phyloP scores from a whole-genome alignment of 495 filamentous ascomycete species.

The Aspergillus saccharolyticus region DNA sequence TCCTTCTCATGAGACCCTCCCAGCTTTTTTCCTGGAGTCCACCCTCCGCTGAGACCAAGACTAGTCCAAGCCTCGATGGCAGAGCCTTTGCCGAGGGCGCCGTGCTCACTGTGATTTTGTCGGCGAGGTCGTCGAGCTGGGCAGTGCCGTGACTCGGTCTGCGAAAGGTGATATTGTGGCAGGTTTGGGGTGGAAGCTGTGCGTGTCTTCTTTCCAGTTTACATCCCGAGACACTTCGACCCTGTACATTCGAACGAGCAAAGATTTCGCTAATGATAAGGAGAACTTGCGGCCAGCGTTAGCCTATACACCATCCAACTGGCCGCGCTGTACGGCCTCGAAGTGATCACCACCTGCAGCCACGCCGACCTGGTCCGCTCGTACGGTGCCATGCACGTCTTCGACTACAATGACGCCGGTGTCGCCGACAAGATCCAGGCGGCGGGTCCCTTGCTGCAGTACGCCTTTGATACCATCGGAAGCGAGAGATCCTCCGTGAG shows the following conservation, averaged over 20 bases:
- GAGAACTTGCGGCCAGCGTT: conserved; percentile 34
- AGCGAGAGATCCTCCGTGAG: conserved; percentile 14
- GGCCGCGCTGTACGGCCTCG: conserved; percentile 18
- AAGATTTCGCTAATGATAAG: no score
- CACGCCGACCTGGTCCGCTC: conserved; percentile 45
- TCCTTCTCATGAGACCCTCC: no score
- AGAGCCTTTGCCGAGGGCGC: conserved; percentile 28
- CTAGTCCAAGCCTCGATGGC: conserved; percentile 25
- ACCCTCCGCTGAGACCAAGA: neutral
- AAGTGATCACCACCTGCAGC: conserved; percentile 48
- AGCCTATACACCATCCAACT: conserved; percentile 32
- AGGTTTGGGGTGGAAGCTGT: conserved; percentile 33
- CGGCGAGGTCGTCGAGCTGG: conserved; percentile 47
- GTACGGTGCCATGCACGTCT: conserved; percentile 45
- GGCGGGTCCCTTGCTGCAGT: conserved; percentile 8
- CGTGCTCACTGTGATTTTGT: conserved; percentile 48
- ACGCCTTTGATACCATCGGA: conserved; percentile 31
- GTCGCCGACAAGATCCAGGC: conserved; percentile 21
- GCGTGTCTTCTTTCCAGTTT: no score
- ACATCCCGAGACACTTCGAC: no score
- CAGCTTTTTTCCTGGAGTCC: neutral
- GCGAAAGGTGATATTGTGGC: conserved; percentile 35
- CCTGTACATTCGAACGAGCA: no score
- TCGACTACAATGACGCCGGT: conserved; percentile 44
- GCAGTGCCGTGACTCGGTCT: conserved; percentile 36